Percentiles rank a stretch among this genome's conserved stretches.
These are phyloP conservation scores for Fonsecaea pedrosoi DNA, from an alignment of 2,329 filamentous ascomycete genomes.

Conservation along the genomic window DNA sequence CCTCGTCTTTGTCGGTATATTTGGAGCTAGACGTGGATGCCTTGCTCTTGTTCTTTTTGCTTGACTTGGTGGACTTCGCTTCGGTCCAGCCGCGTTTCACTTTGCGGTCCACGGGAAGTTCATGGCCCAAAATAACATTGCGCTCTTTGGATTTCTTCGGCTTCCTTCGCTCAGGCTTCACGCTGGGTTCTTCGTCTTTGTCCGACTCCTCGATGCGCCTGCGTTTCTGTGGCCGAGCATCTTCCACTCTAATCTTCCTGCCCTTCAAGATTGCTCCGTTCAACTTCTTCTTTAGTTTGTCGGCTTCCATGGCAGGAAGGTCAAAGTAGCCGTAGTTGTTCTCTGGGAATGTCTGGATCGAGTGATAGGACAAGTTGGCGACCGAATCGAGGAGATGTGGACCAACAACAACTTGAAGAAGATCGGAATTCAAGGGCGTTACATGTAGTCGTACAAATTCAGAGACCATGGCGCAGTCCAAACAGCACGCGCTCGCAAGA, in stretches of 20 bases:
- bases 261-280: constrained; percentile 86
- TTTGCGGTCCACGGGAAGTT: constrained; percentile 74
- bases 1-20: constrained; percentile 80
- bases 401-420: constrained; percentile 75
- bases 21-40: constrained; percentile 70
- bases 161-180: constrained; percentile 31
- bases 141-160: constrained; percentile 54
- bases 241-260: constrained; percentile 81
- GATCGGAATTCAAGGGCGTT: constrained; percentile 75
- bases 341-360: constrained; percentile 85
- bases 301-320: constrained; percentile 78
- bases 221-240: constrained; percentile 71
- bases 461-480: constrained; percentile 44
- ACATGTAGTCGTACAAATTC: constrained; percentile 74
- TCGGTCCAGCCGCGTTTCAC: constrained; percentile 92
- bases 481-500: constrained; percentile 1
- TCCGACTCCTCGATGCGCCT: constrained; percentile 51
- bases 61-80: constrained; percentile 58
- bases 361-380: constrained; percentile 86
- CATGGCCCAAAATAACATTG: constrained; percentile 65
- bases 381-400: constrained; percentile 69
- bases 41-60: constrained; percentile 54
- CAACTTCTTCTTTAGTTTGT: constrained; percentile 89
- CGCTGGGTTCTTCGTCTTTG: constrained; percentile 45
- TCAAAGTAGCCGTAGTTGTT: constrained; percentile 89